Percentiles rank a stretch among this genome's conserved stretches.
phyloP scores from a whole-genome alignment of 805 yeast genomes.

The Yamadazyma laniorum region DNA sequence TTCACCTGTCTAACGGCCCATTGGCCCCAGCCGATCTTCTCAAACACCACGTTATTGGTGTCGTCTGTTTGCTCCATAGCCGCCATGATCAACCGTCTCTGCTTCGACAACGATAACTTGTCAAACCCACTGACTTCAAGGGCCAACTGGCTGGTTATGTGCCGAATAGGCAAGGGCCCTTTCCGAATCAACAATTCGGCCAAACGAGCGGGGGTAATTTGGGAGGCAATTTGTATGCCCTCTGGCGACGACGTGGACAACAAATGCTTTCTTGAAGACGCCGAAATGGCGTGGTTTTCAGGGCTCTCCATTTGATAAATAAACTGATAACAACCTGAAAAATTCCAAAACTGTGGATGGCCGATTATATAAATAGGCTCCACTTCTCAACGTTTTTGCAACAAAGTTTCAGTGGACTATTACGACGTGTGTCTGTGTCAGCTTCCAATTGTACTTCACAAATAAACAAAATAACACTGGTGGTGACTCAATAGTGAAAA shows the following conservation, averaged over 20 bases:
- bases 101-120: constrained; percentile 77
- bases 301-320: not conserved
- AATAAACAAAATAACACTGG: not conserved
- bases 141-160: constrained; percentile 76
- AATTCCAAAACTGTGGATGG: not conserved
- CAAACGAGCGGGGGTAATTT: constrained; percentile 76
- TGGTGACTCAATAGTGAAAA: constrained; percentile 4
- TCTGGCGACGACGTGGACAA: constrained; percentile 81
- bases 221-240: constrained; percentile 82
- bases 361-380: too few relatives aligned
- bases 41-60: constrained; percentile 66
- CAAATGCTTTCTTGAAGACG: constrained; percentile 7
- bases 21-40: constrained; percentile 97
- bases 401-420: too few relatives aligned
- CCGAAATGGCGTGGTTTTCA: not conserved
- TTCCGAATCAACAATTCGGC: constrained; percentile 65
- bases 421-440: too few relatives aligned
- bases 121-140: constrained; percentile 77
- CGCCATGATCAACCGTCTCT: constrained; percentile 84
- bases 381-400: too few relatives aligned
- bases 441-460: not conserved
- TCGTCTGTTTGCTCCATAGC: constrained; percentile 75
- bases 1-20: constrained; percentile 75
- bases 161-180: constrained; percentile 90
- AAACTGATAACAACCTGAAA: not conserved